phyloP scores from a whole-genome alignment of 176 grass and related monocot species.

The Musa acuminata region DNA sequence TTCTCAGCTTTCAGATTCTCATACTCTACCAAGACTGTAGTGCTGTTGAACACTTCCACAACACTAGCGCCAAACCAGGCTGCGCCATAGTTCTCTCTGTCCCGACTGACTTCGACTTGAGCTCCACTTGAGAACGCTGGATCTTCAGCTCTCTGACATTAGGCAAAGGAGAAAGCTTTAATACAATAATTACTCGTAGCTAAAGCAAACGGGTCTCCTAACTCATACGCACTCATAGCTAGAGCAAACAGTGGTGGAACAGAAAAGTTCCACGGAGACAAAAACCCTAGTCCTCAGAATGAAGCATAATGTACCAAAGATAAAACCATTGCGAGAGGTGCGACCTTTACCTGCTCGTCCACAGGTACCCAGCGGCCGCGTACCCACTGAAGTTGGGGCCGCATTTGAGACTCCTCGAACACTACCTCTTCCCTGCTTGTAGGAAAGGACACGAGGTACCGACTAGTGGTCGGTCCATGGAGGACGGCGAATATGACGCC shows the following conservation, averaged over 20 bases:
- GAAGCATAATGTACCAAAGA: background rate
- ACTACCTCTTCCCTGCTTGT: conserved; percentile 41
- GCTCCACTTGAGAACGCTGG: conserved; percentile 28
- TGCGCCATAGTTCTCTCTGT: conserved; percentile 24
- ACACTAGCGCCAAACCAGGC: conserved; percentile 56
- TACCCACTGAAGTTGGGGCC: conserved; percentile 38
- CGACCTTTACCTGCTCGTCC: background rate
- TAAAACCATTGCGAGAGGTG: too few relatives aligned
- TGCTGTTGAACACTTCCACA: conserved; percentile 18
- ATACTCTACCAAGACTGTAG: conserved; percentile 42
- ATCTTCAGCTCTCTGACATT: background rate
- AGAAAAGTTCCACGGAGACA: background rate
- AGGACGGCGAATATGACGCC: conserved; percentile 30
- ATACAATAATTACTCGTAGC: background rate
- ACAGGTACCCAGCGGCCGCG: conserved; percentile 31
- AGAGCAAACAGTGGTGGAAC: background rate
- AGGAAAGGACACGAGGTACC: conserved; percentile 48
- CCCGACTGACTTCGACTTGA: conserved; percentile 42
- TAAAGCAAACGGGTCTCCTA: background rate
- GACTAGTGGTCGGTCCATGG: background rate
- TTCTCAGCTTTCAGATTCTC: conserved; percentile 22
- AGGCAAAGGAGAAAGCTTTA: background rate
- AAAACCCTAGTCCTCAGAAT: too few relatives aligned
- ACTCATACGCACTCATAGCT: background rate
- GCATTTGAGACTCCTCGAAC: conserved; percentile 25